Conservation (phyloP, 1,284 basidiomycete species). For the Malassezia brasiliensis region DNA sequence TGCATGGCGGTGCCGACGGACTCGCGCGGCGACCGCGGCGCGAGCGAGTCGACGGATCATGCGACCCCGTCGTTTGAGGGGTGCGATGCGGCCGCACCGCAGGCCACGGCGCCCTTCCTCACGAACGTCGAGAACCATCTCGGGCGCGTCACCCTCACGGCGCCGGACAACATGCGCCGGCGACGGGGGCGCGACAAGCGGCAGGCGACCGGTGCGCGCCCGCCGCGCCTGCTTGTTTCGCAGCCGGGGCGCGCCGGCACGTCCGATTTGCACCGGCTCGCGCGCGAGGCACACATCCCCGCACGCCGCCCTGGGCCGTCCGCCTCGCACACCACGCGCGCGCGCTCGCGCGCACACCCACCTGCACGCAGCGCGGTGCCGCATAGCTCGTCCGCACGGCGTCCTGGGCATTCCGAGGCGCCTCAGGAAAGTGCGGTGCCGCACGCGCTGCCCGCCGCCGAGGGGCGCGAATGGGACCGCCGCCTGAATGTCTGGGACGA, state of each 20-base stretch:
- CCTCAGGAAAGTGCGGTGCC: too few species aligned
- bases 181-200: constrained; percentile 1
- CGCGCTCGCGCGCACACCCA: too few species aligned
- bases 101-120: constrained; percentile 28
- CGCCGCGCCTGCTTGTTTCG: background rate
- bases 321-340: too few species aligned
- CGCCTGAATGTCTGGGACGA: constrained; percentile 16
- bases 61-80: background rate
- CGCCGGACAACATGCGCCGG: constrained; percentile 42
- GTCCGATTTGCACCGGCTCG: background rate
- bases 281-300: background rate
- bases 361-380: too few species aligned
- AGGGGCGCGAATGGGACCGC: background rate
- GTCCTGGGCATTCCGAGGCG: too few species aligned
- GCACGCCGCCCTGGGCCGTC: too few species aligned
- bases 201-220: background rate
- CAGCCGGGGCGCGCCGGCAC: background rate
- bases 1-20: background rate
- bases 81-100: background rate
- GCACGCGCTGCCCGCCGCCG: too few species aligned
- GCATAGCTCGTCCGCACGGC: too few species aligned
- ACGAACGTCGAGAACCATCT: constrained; percentile 34
- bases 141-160: constrained; percentile 39
- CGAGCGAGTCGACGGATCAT: background rate
- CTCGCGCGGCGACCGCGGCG: background rate